These are phyloP conservation scores for Tritrichomonas foetus DNA, from an alignment of 208 protist species.

Conservation along the genomic window DNA sequence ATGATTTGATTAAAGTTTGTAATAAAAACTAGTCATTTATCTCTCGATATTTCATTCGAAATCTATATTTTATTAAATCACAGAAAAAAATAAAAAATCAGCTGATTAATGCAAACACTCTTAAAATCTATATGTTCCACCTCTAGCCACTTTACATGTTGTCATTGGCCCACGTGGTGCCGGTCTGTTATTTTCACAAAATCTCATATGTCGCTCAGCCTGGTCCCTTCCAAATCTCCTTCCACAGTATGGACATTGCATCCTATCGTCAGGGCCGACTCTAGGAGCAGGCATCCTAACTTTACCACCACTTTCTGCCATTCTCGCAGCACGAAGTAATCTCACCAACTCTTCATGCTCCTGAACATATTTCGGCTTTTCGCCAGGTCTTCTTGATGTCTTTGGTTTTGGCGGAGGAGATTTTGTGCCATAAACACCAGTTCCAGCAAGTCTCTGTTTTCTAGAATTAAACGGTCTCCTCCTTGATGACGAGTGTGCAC, in stretches of 20 bases:
- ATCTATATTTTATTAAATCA: not conserved
- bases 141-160: no score
- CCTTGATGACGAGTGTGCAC: not conserved
- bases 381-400: no score
- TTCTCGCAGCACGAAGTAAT: no score
- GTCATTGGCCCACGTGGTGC: no score
- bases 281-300: no score
- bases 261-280: not conserved
- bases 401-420: no score
- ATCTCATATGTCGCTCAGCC: not conserved
- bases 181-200: not conserved
- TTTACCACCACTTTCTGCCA: no score
- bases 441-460: not conserved
- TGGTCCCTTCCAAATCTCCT: not conserved
- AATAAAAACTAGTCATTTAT: no score
- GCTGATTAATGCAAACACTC: not conserved
- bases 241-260: slow-evolving; percentile 18
- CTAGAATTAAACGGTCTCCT: not conserved
- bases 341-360: no score
- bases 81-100: not conserved
- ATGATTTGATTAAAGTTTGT: no score
- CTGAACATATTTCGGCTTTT: no score
- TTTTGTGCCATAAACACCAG: not conserved
- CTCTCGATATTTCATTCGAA: not conserved
- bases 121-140: not conserved